These are phyloP conservation scores for Candida labiduridarum DNA, from an alignment of 1,139 yeast species.

Conservation along the genomic window DNA sequence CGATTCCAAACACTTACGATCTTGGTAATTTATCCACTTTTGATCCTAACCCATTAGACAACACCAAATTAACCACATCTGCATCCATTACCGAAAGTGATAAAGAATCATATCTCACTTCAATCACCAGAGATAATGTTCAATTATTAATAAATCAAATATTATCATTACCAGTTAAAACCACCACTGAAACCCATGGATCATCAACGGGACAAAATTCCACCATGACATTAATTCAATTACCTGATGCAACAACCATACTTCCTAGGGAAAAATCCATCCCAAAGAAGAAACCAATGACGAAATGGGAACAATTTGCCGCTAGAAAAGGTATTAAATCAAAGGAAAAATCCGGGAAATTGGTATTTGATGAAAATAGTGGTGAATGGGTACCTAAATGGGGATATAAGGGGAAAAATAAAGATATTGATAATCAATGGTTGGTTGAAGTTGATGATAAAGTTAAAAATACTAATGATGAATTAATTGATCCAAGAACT, in stretches of 20 bases:
- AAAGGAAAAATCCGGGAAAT: slow-evolving; percentile 87
- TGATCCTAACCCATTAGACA: slow-evolving; percentile 81
- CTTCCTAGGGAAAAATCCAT: slow-evolving; percentile 95
- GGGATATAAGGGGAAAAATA: slow-evolving; percentile 96
- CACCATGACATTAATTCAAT: slow-evolving; percentile 76
- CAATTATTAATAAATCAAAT: slow-evolving; percentile 90
- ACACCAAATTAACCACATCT: slow-evolving; percentile 48
- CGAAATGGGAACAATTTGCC: slow-evolving; percentile 98
- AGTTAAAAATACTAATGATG: slow-evolving; percentile 64
- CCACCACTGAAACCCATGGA: slow-evolving; percentile 74
- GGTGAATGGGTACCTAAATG: slow-evolving; percentile 98
- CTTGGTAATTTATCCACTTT: slow-evolving; percentile 86
- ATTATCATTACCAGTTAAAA: slow-evolving; percentile 82
- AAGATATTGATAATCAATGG: slow-evolving; percentile 89
- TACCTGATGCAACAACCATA: slow-evolving; percentile 82
- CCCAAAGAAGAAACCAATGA: slow-evolving; percentile 88
- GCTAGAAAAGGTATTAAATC: slow-evolving; percentile 91
- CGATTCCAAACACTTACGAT: slow-evolving; percentile 83
- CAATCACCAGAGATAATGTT: slow-evolving; percentile 87
- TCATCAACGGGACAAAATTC: slow-evolving; percentile 66
- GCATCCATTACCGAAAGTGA: slow-evolving; percentile 44
- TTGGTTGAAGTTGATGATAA: slow-evolving; percentile 89
- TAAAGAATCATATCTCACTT: slow-evolving; percentile 65
- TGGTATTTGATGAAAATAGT: slow-evolving; percentile 84
- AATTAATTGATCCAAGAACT: slow-evolving; percentile 83